A percentile compares a stretch with the other conserved stretches of the same genome.
phyloP scores from a whole-genome alignment of 192 early-diverging fungal genomes.

The Dissophora globulifera region DNA sequence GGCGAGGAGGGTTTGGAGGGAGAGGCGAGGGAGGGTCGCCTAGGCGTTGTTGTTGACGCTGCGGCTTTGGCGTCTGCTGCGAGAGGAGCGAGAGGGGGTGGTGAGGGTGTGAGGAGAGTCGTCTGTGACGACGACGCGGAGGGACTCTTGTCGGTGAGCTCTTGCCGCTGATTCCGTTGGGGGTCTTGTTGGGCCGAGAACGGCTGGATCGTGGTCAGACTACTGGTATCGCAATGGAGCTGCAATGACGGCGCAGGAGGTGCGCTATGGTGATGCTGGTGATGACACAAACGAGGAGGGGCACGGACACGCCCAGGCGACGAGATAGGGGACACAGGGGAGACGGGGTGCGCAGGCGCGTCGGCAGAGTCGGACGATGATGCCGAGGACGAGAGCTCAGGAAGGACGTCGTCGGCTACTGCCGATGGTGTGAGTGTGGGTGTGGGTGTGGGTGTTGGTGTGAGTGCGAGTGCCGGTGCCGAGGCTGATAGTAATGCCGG shows the following conservation, averaged over 20 bases:
- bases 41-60: neutral
- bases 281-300: neutral
- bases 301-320: neutral
- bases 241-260: too few species aligned
- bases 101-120: neutral
- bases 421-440: neutral
- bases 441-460: neutral
- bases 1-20: slow-evolving; percentile 8
- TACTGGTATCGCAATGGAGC: too few species aligned
- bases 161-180: too few species aligned
- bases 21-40: neutral
- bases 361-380: slow-evolving; percentile 6
- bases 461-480: neutral
- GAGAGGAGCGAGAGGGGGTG: too few species aligned
- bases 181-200: too few species aligned
- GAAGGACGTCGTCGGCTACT: too few species aligned
- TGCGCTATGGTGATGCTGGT: too few species aligned
- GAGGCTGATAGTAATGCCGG: neutral
- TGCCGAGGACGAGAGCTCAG: slow-evolving; percentile 8
- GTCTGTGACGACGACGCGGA: neutral
- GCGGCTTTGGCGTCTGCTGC: too few species aligned
- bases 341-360: neutral
- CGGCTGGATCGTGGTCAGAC: too few species aligned
- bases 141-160: too few species aligned
- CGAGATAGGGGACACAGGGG: neutral